Evolutionary conservation across 495 filamentous ascomycete genomes (phyloP).

Genomic region (Parathielavia hyrcaniae): DNA sequence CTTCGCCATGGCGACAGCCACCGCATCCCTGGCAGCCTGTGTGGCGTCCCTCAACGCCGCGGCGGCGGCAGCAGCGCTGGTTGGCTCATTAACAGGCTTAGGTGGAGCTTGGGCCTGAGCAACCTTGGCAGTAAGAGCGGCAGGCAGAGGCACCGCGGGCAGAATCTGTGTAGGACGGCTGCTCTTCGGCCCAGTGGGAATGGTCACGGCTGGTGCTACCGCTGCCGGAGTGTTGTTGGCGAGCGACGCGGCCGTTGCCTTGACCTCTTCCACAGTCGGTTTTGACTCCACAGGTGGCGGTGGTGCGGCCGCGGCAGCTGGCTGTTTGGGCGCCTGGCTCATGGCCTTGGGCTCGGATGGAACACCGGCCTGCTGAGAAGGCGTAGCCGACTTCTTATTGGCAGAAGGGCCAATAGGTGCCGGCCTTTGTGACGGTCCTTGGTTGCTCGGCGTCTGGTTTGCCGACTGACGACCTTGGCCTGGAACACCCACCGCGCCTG

Average conservation of each 20-base stretch:
- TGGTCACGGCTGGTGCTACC: slow-evolving; percentile 37
- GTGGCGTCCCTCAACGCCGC: slow-evolving; percentile 61
- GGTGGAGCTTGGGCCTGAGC: slow-evolving; percentile 28
- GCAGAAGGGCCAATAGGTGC: slow-evolving; percentile 51
- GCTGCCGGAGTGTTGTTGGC: slow-evolving; percentile 33
- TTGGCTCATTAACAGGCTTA: slow-evolving; percentile 34
- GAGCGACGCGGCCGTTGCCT: slow-evolving; percentile 42
- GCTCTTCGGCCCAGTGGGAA: slow-evolving; percentile 59
- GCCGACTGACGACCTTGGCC: slow-evolving; percentile 31
- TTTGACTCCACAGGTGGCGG: slow-evolving; percentile 63
- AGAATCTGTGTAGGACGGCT: slow-evolving; percentile 42
- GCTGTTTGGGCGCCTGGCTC: slow-evolving; percentile 34
- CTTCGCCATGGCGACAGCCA: slow-evolving; percentile 86
- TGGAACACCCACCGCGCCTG: slow-evolving; percentile 32
- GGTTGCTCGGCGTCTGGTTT: slow-evolving; percentile 35
- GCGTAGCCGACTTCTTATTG: slow-evolving; percentile 41
- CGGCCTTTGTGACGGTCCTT: slow-evolving; percentile 40
- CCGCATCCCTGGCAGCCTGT: slow-evolving; percentile 74
- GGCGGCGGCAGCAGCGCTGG: slow-evolving; percentile 28
- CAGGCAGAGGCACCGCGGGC: slow-evolving; percentile 59
- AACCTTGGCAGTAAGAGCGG: slow-evolving; percentile 54
- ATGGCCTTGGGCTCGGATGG: slow-evolving; percentile 37
- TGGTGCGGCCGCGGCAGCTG: slow-evolving; percentile 40
- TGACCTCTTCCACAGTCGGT: slow-evolving; percentile 52
- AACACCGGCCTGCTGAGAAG: slow-evolving; percentile 29